Conservation (phyloP, 257 asterid species). For the Ilex asprella region DNA sequence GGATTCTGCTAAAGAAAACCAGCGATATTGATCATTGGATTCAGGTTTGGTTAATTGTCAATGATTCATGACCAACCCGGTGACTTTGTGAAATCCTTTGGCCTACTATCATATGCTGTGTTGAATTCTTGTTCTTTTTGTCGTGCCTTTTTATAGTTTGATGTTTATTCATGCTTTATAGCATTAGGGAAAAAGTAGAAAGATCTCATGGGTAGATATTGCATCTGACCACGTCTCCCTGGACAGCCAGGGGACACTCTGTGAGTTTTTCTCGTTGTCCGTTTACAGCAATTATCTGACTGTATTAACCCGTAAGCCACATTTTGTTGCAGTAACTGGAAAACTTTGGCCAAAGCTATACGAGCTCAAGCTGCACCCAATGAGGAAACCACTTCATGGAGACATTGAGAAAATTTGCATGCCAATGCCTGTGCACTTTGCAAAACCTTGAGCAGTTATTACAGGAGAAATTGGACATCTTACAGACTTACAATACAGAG, state of each 20-base stretch:
- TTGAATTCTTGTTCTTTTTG: neutral
- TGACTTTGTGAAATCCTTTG: too few relatives aligned
- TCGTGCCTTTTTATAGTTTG: neutral
- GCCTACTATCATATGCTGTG: too few relatives aligned
- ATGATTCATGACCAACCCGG: neutral
- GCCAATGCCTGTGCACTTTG: slow-evolving; percentile 26
- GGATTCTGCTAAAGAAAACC: too few relatives aligned
- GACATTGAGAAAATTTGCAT: slow-evolving; percentile 43
- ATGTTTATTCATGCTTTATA: neutral
- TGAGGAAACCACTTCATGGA: slow-evolving; percentile 30
- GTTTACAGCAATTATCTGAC: too few relatives aligned
- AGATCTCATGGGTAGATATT: neutral
- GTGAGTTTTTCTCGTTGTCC: neutral
- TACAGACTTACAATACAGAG: too few relatives aligned
- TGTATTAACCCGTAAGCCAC: neutral
- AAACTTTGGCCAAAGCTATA: slow-evolving; percentile 70
- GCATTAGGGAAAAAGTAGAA: neutral
- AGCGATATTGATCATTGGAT: neutral
- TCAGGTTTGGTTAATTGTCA: neutral
- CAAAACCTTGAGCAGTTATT: neutral
- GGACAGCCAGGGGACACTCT: neutral
- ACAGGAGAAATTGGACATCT: too few relatives aligned
- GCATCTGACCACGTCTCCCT: too few relatives aligned
- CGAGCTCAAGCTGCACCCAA: slow-evolving; percentile 45
- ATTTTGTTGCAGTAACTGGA: slow-evolving; percentile 49